Conservation (phyloP, 108 stramenopile species). For the Schizochytrium sp. region DNA sequence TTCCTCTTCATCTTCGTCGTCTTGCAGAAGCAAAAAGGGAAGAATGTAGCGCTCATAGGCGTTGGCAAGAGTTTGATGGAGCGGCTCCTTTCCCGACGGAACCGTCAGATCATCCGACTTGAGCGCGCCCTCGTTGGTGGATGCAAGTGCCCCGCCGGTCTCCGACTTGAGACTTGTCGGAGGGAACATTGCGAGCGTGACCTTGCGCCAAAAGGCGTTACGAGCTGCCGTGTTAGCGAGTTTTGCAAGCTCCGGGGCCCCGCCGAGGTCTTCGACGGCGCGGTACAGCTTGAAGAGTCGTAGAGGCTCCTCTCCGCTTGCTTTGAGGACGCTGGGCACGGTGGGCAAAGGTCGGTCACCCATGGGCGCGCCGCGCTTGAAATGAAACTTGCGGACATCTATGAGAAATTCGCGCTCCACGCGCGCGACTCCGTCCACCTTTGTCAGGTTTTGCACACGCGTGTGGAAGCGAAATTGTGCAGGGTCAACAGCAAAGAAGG, state of each 20-base stretch:
- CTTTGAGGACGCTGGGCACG: not conserved
- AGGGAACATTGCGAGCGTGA: not conserved
- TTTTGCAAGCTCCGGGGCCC: not conserved
- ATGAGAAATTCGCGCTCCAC: slow-evolving; percentile 1
- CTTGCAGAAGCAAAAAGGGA: not conserved
- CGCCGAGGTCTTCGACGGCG: not conserved
- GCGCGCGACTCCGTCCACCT: slow-evolving; percentile 14
- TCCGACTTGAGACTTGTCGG: not conserved
- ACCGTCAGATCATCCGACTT: no score
- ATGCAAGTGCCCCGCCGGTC: not conserved
- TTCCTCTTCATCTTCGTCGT: not conserved
- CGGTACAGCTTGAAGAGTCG: not conserved
- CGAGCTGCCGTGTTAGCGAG: not conserved
- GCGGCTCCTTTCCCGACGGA: not conserved
- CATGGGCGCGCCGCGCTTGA: not conserved
- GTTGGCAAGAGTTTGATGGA: not conserved
- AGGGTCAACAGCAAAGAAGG: slow-evolving; percentile 30
- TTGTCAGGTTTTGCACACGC: slow-evolving; percentile 38
- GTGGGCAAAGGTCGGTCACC: not conserved
- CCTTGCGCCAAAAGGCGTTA: not conserved
- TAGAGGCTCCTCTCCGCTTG: not conserved
- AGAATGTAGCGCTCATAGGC: slow-evolving; percentile 7
- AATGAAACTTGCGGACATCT: not conserved
- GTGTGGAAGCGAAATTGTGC: slow-evolving; percentile 22
- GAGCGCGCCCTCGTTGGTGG: no score